Evolutionary conservation across 805 yeast species (phyloP).

Genomic region (Starmera amethionina): DNA sequence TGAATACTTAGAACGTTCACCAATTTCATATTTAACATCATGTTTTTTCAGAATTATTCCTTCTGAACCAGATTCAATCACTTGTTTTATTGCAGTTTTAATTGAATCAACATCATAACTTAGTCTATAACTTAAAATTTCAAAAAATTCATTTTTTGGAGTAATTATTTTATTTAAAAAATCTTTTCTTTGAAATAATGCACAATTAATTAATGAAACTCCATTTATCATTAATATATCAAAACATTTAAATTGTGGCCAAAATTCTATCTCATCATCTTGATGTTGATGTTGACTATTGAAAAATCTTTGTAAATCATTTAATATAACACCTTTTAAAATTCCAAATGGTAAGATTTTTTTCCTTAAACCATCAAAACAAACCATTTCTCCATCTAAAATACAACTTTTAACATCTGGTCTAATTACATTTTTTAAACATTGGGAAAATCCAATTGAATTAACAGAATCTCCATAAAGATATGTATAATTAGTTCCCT

Average conservation of each 20-base stretch:
- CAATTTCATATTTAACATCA: constrained; percentile 46
- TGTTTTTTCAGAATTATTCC: constrained; percentile 74
- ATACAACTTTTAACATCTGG: constrained; percentile 24
- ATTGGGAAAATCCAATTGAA: constrained; percentile 1
- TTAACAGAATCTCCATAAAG: constrained; percentile 47
- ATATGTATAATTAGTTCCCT: constrained; percentile 63
- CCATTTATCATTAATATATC: constrained; percentile 72
- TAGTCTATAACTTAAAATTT: constrained; percentile 30
- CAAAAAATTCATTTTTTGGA: constrained; percentile 32
- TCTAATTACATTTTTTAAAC: too few relatives aligned
- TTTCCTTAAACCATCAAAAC: constrained; percentile 55
- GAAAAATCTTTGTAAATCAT: constrained; percentile 32
- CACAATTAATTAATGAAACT: constrained; percentile 39
- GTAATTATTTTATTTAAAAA: constrained; percentile 36
- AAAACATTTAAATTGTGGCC: constrained; percentile 56
- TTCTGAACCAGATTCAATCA: constrained; percentile 59
- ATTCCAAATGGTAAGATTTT: constrained; percentile 71
- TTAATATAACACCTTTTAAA: constrained; percentile 59
- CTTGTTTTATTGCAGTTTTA: constrained; percentile 41
- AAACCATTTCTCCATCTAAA: constrained; percentile 91
- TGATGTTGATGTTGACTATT: constrained; percentile 21
- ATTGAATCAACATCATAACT: constrained; percentile 44
- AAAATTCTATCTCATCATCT: constrained; percentile 25
- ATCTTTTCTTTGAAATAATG: constrained; percentile 46
- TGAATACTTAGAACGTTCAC: constrained; percentile 62